Conservation (phyloP, 1,139 yeast species). For the Kurtzmaniella natalensis region DNA sequence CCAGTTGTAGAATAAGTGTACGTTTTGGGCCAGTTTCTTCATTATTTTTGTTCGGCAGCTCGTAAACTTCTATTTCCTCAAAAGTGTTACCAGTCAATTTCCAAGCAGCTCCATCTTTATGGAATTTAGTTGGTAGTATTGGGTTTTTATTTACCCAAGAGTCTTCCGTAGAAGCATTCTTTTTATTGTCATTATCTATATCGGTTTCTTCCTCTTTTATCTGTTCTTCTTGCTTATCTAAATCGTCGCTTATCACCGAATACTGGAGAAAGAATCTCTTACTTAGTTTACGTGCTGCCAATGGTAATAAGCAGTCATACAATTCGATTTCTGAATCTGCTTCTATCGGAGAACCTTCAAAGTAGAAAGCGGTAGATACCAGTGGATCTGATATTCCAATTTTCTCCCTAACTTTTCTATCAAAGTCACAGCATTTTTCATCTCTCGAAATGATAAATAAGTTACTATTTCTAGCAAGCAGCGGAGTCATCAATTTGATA, state of each 20-base stretch:
- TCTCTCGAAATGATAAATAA: neutral
- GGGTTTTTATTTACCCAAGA: too few relatives aligned
- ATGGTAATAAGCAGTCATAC: too few relatives aligned
- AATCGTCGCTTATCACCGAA: too few relatives aligned
- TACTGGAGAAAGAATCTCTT: too few relatives aligned
- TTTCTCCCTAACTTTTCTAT: neutral
- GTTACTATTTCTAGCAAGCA: neutral
- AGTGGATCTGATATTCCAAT: neutral
- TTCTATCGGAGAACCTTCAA: neutral
- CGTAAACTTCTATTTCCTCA: constrained; percentile 18
- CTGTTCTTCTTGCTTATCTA: too few relatives aligned
- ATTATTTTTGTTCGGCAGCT: too few relatives aligned
- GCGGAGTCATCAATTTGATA: neutral
- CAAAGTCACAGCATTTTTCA: neutral
- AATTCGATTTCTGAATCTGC: too few relatives aligned
- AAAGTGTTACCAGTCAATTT: constrained; percentile 22
- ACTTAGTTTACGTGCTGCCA: too few relatives aligned
- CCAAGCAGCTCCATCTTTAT: constrained; percentile 15
- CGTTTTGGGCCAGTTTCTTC: constrained; percentile 9
- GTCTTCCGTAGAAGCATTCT: too few relatives aligned
- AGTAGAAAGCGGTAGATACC: neutral
- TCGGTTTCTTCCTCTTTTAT: too few relatives aligned
- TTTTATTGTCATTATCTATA: too few relatives aligned
- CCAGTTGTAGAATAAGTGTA: constrained; percentile 21
- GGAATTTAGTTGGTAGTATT: neutral